Evolutionary conservation across 176 grass and related monocot genomes (phyloP), one percentile per base, ranked within the genome.

Genomic region (Raddia distichophylla): DNA sequence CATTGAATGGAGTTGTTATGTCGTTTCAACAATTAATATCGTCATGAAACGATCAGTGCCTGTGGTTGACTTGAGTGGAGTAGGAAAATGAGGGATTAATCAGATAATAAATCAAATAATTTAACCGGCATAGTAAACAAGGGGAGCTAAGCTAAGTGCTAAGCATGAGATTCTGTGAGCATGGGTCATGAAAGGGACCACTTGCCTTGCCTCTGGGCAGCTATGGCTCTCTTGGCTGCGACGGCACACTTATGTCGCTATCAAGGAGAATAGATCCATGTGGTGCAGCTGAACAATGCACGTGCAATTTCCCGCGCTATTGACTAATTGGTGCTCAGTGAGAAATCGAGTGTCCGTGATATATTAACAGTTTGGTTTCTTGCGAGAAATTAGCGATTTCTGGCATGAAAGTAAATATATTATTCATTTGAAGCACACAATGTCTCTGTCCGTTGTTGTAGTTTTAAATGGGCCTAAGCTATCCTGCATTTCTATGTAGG

Each of bases 161-260:
- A 77, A 57, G 71, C 11, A 50, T 17, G 33, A 69, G 9, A 18
- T 64, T 57, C 48, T 43, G 10, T 61, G 27, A 66, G 77, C 82
- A 81, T 58, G n/a, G 73, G 82, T 77, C 57, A 82, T 71, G 50
- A 55, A 71, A 76, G 19, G 46, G 32, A 49, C 1, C 54, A 67
- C 50, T 64, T 58, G 6, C 54, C 8, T 2, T 77, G 59, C 33
- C 10, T 72, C 27, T 10, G 4, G 12, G 15, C 19, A 60, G 67
- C 67, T 42, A 62, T 51, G 10, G 0, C 57, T 81, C 17, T 4
- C 71, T 43, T 81, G 78, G 66, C 50, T 16, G 32, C 17, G 53
- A 77, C 2, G 58, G 10, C 10, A 12, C 17, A 51, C 58, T 40
- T 3, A 3, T 53, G 87, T 86, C 67, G 10, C 59, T 78, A 10